Conservation (phyloP, 345 rosid genomes). For the Bretschneidera sinensis region DNA sequence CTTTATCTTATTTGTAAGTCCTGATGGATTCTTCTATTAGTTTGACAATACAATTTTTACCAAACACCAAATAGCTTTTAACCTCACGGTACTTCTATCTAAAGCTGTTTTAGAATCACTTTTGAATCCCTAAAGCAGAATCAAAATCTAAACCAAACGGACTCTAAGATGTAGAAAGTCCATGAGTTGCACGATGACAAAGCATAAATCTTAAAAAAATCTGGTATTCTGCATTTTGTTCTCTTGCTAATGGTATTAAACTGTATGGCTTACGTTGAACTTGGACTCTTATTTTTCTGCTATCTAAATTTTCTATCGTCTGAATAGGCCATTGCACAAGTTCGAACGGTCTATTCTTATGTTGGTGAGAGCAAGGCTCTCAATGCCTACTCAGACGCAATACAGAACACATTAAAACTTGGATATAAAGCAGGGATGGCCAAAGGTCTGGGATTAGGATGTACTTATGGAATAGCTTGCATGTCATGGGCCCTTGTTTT, state of each 20-base stretch:
- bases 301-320: constrained; percentile 1
- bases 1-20: no score
- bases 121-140: no score
- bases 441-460: constrained; percentile 96
- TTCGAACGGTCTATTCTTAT: constrained; percentile 89
- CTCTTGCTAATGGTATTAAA: neutral
- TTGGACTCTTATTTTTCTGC: neutral
- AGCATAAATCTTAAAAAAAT: no score
- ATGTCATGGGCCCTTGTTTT: constrained; percentile 99
- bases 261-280: neutral
- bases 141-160: no score
- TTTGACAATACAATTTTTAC: no score
- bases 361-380: constrained; percentile 98
- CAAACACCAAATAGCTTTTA: no score
- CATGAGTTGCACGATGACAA: no score
- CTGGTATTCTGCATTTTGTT: neutral
- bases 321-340: constrained; percentile 90
- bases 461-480: constrained; percentile 97
- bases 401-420: constrained; percentile 89
- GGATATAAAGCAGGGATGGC: constrained; percentile 99
- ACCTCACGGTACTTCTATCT: no score
- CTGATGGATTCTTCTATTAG: no score
- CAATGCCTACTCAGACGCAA: constrained; percentile 83
- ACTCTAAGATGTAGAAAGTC: no score
- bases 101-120: no score